Percentiles rank a stretch among this genome's conserved stretches.
Evolutionary conservation across 352 stramenopile species (phyloP).

Genomic region (Phytophthora chlamydospora): DNA sequence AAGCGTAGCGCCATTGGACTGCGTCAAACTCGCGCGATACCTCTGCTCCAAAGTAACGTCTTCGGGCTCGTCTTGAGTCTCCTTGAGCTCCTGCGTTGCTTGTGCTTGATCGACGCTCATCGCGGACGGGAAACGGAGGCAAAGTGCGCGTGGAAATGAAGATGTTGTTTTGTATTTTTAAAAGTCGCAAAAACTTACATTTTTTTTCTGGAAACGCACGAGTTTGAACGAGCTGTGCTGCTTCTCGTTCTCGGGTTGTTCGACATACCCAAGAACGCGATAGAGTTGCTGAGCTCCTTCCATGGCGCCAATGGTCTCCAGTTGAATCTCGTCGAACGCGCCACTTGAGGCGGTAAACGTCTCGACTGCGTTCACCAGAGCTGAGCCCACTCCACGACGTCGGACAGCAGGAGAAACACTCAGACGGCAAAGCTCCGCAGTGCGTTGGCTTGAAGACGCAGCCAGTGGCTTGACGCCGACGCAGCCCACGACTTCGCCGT

Average conservation of each 20-base stretch:
- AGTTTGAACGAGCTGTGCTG: slow-evolving; percentile 58
- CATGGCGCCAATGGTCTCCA: slow-evolving; percentile 78
- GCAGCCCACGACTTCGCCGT: slow-evolving; percentile 54
- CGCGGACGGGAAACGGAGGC: background rate
- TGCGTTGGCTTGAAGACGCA: background rate
- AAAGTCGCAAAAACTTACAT: slow-evolving; percentile 17
- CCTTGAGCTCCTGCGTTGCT: slow-evolving; percentile 5
- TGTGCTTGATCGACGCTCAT: slow-evolving; percentile 9
- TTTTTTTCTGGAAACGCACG: slow-evolving; percentile 54
- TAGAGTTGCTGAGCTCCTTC: slow-evolving; percentile 62
- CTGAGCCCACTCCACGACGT: slow-evolving; percentile 53
- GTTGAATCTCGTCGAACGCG: slow-evolving; percentile 42
- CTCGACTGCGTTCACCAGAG: slow-evolving; percentile 54
- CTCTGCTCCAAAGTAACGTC: slow-evolving; percentile 23
- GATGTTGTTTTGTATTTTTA: slow-evolving; percentile 30
- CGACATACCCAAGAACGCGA: slow-evolving; percentile 40
- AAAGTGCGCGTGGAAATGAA: background rate
- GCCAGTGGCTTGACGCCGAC: slow-evolving; percentile 55
- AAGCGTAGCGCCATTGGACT: slow-evolving; percentile 42
- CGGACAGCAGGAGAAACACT: slow-evolving; percentile 50
- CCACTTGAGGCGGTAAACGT: slow-evolving; percentile 30
- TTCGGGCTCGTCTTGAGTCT: too few relatives aligned
- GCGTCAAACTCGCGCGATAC: slow-evolving; percentile 20
- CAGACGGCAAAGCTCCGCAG: slow-evolving; percentile 67
- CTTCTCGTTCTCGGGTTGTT: slow-evolving; percentile 39